Evolutionary conservation across 139 green algal genomes (phyloP), one percentile per base, ranked within the genome.

Genomic region (Haematococcus lacustris): DNA sequence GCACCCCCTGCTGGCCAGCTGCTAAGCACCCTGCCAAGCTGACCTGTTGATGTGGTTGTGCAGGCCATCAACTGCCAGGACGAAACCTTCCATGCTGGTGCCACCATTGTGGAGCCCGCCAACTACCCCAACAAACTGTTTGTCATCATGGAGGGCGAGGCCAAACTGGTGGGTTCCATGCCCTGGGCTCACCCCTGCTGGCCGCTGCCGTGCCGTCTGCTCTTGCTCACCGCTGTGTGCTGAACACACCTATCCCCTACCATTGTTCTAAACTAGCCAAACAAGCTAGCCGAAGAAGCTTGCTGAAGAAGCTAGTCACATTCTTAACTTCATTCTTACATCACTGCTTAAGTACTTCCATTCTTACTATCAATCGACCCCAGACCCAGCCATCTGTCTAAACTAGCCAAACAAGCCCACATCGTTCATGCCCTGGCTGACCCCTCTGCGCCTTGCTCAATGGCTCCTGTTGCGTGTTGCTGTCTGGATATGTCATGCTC

Each of bases 131-230:
- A 1, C 6, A 51, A 47, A 7, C n/a, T 78, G 2, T 66, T 66
- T 39, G 62, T 78, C 41, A 71, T 78, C 25, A 68, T 74, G 57
- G 73, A 74, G 53, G 73, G 73, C 4, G 39, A 74, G 41, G 66
- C 66, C 53, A 78, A 78, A 59, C 57, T 78, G 73, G 34, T 78
- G 73, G 23, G 53, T 64, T 9, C 9, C 17, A 28, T 9, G 43
- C 17, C 43, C 9, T 53, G 43, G 9, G 9, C 9, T 17, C 17
- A 9, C 9, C 43, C 9, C 43, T 53, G 43, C 43, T 9, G 43
- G 47, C 13, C 47, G 47, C 47, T 57, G 13, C 21, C 21, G 13
- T 13, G 13, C 47, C 13, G 13, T 13, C 21, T 57, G 13, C 21
- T 57, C 13, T 21, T 64, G 53, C 21, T 21, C 53, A 64, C 23